Percentiles rank a stretch among this genome's conserved stretches.
phyloP scores from a whole-genome alignment of 1,139 yeast species.

The Nakaseomyces delphensis region DNA sequence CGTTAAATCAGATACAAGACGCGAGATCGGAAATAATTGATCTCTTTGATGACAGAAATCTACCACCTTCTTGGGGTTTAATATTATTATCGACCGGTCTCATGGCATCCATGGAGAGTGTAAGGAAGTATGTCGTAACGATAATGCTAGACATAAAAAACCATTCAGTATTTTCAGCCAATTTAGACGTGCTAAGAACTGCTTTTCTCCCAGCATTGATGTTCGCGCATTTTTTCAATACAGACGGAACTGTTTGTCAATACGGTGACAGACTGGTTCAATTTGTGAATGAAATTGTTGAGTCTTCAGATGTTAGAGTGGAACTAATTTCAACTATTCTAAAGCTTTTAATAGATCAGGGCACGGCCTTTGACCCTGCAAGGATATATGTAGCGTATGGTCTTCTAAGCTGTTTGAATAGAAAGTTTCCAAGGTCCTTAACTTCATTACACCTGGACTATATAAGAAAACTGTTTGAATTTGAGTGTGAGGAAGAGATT shows the following conservation, averaged over 20 bases:
- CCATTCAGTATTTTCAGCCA: constrained; percentile 43
- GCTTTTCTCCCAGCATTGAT: constrained; percentile 55
- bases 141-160: constrained; percentile 46
- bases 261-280: constrained; percentile 46
- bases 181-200: constrained; percentile 38
- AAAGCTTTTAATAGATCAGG: constrained; percentile 39
- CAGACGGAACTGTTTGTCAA: constrained; percentile 38
- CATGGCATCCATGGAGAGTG: constrained; percentile 71
- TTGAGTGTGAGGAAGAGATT: constrained; percentile 52
- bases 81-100: constrained; percentile 68
- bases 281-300: constrained; percentile 43
- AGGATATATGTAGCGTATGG: constrained; percentile 57
- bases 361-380: constrained; percentile 61
- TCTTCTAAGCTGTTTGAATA: constrained; percentile 43
- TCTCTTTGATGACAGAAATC: constrained; percentile 44
- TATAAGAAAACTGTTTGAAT: constrained; percentile 42
- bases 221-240: constrained; percentile 53
- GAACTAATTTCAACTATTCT: constrained; percentile 34
- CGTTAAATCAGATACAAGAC: constrained; percentile 79
- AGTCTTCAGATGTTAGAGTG: constrained; percentile 29
- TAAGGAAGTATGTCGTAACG: constrained; percentile 54
- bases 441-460: constrained; percentile 25
- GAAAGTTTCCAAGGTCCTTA: constrained; percentile 31
- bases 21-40: constrained; percentile 56
- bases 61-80: constrained; percentile 66